Evolutionary conservation across 2,329 filamentous ascomycete genomes (phyloP).

Genomic region (Corinectria fuckeliana): DNA sequence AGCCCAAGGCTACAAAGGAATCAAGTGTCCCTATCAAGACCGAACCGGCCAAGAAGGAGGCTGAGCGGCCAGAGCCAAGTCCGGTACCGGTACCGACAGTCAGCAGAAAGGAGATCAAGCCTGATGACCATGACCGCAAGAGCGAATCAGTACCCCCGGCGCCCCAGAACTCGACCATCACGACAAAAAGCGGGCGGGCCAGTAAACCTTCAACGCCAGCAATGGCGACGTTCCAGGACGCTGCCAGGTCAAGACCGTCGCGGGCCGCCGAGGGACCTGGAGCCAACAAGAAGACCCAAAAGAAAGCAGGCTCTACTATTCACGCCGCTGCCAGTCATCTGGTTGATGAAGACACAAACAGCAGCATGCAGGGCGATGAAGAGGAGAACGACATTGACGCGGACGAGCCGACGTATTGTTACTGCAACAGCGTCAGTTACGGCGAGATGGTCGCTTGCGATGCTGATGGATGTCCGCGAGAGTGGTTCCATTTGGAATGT

Average conservation of each 20-base stretch:
- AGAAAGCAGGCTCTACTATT: slow-evolving; percentile 58
- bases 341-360: slow-evolving; percentile 51
- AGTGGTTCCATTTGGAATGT: slow-evolving; percentile 87
- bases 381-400: slow-evolving; percentile 68
- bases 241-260: slow-evolving; percentile 59
- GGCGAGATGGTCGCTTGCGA: slow-evolving; percentile 88
- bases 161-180: slow-evolving; percentile 53
- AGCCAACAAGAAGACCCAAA: slow-evolving; percentile 65
- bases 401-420: slow-evolving; percentile 78
- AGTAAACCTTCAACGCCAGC: slow-evolving; percentile 72
- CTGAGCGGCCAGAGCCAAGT: slow-evolving; percentile 38
- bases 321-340: slow-evolving; percentile 45
- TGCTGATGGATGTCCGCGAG: slow-evolving; percentile 72
- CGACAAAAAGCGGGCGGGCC: slow-evolving; percentile 70
- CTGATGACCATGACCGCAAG: slow-evolving; percentile 46
- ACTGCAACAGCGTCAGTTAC: slow-evolving; percentile 81
- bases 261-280: slow-evolving; percentile 51
- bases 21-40: slow-evolving; percentile 42
- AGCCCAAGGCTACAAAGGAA: slow-evolving; percentile 62
- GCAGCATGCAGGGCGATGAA: slow-evolving; percentile 48
- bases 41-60: slow-evolving; percentile 45
- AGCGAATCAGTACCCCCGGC: slow-evolving; percentile 55
- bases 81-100: slow-evolving; percentile 37
- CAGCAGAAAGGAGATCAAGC: slow-evolving; percentile 52
- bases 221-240: slow-evolving; percentile 64